phyloP scores from a whole-genome alignment of 2,329 filamentous ascomycete genomes.

The Fusarium lateritium region DNA sequence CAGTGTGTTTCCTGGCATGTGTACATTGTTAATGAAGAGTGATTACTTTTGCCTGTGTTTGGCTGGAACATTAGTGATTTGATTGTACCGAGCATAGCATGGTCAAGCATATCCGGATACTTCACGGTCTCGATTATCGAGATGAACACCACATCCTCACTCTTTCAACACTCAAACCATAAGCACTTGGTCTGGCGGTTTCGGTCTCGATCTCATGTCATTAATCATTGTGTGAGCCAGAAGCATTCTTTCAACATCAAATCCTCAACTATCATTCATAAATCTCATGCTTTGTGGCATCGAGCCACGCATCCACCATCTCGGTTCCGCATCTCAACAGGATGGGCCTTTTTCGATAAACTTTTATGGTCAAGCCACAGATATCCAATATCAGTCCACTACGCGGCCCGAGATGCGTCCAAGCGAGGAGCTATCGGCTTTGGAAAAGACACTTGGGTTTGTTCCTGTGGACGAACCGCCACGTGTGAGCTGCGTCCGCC shows the following conservation, averaged over 20 bases:
- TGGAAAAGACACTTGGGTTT: not conserved
- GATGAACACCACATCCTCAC: too few species aligned
- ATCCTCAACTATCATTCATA: not conserved
- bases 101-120: too few species aligned
- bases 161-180: too few species aligned
- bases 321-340: slow-evolving; percentile 9
- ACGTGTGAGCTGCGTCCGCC: slow-evolving; percentile 23
- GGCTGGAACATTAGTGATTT: not conserved
- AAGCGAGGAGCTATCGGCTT: slow-evolving; percentile 29
- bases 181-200: too few species aligned
- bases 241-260: not conserved
- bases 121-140: too few species aligned
- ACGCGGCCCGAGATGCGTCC: slow-evolving; percentile 30
- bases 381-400: slow-evolving; percentile 28
- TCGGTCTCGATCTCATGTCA: too few species aligned
- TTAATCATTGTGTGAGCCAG: too few species aligned
- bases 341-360: not conserved
- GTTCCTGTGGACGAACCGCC: slow-evolving; percentile 10
- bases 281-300: not conserved
- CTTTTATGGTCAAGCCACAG: slow-evolving; percentile 35
- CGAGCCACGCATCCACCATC: not conserved
- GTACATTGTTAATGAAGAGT: slow-evolving; percentile 12
- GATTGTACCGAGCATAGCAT: too few species aligned
- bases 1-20: not conserved
- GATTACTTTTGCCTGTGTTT: not conserved